These are phyloP conservation scores for Vanderwaltozyma verrucispora DNA, from an alignment of 805 yeast genomes.

Conservation along the genomic window DNA sequence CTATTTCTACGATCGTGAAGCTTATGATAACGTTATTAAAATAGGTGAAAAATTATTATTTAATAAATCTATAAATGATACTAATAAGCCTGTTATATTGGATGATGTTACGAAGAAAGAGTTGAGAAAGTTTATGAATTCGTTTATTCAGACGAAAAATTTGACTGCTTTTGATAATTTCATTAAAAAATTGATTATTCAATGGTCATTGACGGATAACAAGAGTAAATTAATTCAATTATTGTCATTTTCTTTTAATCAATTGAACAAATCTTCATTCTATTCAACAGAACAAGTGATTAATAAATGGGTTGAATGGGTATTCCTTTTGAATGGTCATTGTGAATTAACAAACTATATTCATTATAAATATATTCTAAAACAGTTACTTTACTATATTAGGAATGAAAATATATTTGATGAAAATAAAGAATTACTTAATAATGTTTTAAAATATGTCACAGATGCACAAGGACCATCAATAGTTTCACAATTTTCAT, in stretches of 20 bases:
- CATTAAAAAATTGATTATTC: constrained; percentile 13
- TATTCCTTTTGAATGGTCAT: constrained; percentile 17
- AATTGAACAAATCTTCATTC: constrained; percentile 3
- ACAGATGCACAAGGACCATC: constrained; percentile 11
- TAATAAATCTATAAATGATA: too few species aligned
- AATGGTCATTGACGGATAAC: constrained; percentile 13
- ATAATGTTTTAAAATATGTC: not conserved
- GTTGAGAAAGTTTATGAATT: constrained; percentile 11
- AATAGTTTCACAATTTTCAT: constrained; percentile 20
- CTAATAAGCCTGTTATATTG: constrained; percentile 3
- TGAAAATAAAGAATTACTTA: not conserved
- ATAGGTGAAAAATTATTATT: constrained; percentile 12
- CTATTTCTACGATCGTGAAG: constrained; percentile 11
- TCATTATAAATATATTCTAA: constrained; percentile 10
- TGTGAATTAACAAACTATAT: constrained; percentile 18
- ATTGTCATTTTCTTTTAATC: constrained; percentile 10
- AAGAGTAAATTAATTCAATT: constrained; percentile 10
- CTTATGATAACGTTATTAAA: constrained; percentile 8
- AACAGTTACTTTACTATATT: constrained; percentile 12
- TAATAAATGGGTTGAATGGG: constrained; percentile 19
- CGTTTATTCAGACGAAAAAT: constrained; percentile 10
- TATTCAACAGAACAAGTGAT: constrained; percentile 5
- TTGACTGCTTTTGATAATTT: constrained; percentile 6
- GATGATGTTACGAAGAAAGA: constrained; percentile 6
- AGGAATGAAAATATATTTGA: constrained; percentile 5